phyloP scores from a whole-genome alignment of 2,329 filamentous ascomycete genomes.

The Huntiella moniliformis region DNA sequence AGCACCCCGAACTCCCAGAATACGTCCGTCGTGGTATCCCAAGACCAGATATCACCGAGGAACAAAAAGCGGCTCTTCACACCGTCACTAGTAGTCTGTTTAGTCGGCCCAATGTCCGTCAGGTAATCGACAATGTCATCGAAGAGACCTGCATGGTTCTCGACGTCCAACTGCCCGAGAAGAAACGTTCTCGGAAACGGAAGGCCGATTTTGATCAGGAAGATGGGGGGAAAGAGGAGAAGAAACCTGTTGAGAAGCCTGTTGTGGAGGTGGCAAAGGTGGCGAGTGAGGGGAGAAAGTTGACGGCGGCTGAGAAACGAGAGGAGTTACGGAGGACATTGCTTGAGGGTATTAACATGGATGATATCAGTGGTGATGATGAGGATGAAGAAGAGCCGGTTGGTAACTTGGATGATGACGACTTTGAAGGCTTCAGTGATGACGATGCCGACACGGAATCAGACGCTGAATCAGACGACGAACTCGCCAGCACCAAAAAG shows the following conservation, averaged over 20 bases:
- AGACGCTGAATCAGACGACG: conserved; percentile 12
- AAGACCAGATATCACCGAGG: conserved; percentile 32
- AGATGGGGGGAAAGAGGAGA: conserved; percentile 12
- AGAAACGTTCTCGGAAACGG: conserved; percentile 19
- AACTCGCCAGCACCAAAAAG: not conserved
- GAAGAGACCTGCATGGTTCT: conserved; percentile 30
- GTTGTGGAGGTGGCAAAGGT: not conserved
- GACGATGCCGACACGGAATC: conserved; percentile 14
- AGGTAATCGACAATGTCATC: conserved; percentile 29
- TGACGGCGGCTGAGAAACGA: conserved; percentile 11
- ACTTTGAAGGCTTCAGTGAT: conserved; percentile 13
- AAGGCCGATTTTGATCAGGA: conserved; percentile 14
- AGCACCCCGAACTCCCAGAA: conserved; percentile 30
- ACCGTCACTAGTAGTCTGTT: conserved; percentile 41
- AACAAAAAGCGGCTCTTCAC: conserved; percentile 32
- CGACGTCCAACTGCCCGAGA: conserved; percentile 29
- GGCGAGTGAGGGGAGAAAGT: conserved; percentile 15
- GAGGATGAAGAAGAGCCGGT: conserved; percentile 16
- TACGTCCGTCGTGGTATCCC: conserved; percentile 27
- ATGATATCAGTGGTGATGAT: conserved; percentile 14
- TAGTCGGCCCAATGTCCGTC: conserved; percentile 31
- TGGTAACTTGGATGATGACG: conserved; percentile 13
- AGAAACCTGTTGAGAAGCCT: conserved; percentile 13
- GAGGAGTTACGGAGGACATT: conserved; percentile 7
- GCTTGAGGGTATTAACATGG: conserved; percentile 9